Percentiles rank a stretch among this genome's conserved stretches.
Evolutionary conservation across 1,284 basidiomycete species (phyloP).

Genomic region (Boletus chippewaensis): DNA sequence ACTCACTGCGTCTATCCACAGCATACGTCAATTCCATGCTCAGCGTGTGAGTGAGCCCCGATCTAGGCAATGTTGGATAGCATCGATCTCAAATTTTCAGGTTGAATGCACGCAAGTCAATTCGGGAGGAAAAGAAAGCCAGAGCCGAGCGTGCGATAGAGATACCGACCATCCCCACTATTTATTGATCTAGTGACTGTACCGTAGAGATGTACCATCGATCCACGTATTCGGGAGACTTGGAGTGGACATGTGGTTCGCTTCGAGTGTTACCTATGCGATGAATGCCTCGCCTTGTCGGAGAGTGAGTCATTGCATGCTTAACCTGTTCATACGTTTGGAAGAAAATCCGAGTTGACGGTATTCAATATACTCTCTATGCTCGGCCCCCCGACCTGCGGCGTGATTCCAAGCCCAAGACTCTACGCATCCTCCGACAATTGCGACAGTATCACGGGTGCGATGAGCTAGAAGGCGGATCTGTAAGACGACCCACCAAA

Average conservation of each 20-base stretch:
- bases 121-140: conserved; percentile 12
- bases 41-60: conserved; percentile 14
- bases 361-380: neutral
- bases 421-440: neutral
- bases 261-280: no score
- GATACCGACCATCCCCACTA: conserved; percentile 11
- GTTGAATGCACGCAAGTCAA: conserved; percentile 16
- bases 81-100: conserved; percentile 5
- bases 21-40: conserved; percentile 27
- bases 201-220: no score
- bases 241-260: no score
- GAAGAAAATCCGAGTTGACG: neutral
- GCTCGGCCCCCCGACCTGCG: neutral
- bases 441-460: neutral
- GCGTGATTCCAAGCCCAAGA: neutral
- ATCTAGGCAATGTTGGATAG: neutral
- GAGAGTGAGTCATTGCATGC: no score
- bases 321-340: no score
- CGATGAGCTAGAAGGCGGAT: neutral
- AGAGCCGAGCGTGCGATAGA: conserved; percentile 5
- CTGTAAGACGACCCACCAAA: neutral
- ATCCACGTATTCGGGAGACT: no score
- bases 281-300: no score
- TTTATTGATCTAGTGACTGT: neutral
- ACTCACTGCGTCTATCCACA: conserved; percentile 1